phyloP scores from a whole-genome alignment of 148 eudicot species.

The Fallopia convolvulus region DNA sequence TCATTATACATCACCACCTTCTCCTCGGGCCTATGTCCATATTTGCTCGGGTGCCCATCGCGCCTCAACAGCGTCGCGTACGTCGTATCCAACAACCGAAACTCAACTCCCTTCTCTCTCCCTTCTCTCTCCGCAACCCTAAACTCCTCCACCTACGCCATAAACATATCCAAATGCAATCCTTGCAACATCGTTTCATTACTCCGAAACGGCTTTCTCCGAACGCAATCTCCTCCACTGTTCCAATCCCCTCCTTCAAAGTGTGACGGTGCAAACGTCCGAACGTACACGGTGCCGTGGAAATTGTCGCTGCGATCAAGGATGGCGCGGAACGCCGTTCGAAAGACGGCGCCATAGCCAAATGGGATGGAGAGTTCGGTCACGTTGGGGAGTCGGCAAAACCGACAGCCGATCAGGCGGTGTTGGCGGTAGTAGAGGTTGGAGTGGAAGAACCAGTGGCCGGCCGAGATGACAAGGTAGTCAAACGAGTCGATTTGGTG shows the following conservation, averaged over 20 bases:
- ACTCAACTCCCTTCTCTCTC: conserved; percentile 15
- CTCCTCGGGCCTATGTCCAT: conserved; percentile 35
- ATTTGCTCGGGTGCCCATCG: conserved; percentile 56
- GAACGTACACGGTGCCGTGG: conserved; percentile 20
- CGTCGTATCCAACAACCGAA: conserved; percentile 36
- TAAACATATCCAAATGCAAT: conserved; percentile 29
- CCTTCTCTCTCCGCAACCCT: conserved; percentile 21
- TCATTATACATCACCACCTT: conserved; percentile 33
- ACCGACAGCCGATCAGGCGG: conserved; percentile 49
- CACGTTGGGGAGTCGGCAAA: conserved; percentile 40
- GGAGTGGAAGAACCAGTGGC: conserved; percentile 63
- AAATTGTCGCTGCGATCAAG: conserved; percentile 27
- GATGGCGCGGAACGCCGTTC: conserved; percentile 26
- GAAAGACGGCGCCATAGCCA: conserved; percentile 41
- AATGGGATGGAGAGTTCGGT: conserved; percentile 49
- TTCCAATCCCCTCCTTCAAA: conserved; percentile 47
- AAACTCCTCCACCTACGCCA: conserved; percentile 23
- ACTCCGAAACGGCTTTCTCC: conserved; percentile 21
- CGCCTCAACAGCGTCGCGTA: conserved; percentile 40
- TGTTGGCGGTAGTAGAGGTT: conserved; percentile 57
- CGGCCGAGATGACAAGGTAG: conserved; percentile 49
- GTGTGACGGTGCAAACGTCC: conserved; percentile 44
- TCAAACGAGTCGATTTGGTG: conserved; percentile 34
- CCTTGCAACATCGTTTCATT: conserved; percentile 17
- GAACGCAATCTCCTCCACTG: conserved; percentile 33